Evolutionary conservation across 2,329 filamentous ascomycete genomes (phyloP), one percentile per base, ranked within the genome.

Genomic region (Aphanocladium album): DNA sequence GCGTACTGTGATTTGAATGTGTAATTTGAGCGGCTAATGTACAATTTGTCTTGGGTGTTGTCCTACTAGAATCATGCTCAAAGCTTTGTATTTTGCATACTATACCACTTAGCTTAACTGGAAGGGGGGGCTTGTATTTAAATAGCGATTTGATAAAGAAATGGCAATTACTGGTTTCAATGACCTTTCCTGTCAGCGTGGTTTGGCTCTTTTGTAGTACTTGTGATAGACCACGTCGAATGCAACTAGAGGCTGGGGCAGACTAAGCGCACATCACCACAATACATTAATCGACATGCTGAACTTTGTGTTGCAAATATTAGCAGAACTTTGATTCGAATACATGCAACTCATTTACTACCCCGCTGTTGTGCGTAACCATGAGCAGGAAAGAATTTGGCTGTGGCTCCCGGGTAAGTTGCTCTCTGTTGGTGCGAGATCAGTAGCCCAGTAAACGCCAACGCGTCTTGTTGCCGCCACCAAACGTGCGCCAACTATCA

Each of bases 51-150:
- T 41, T 47, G 47, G 51, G 37, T 50, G 30, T 62, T 62, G 27
- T 49, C 23, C 9, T 49, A 3, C 17, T 47, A 46, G 30, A 60
- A 54, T 54, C 41, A 39, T 41, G 57, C 41, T 25, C 50, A 41
- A 39, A 47, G 50, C 43, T 60, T 53, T 60, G 57, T 54, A 41
- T 60, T 60, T 60, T 60, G 57, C 57, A 60, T 60, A 60, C 27
- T 49, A 57, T 57, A 57, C 43, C 54, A 57, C 54, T 57, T 57
- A 19, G 45, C 54, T 49, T 16, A 16, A 23, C 37, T 9, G 30
- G 16, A 49, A 45, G 43, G 27, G 54, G 27, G 8, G 51, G 7
- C 1, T 6, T 25, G 19, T 21, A 21, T 49, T 57, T 45, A 14
- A 21, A 19, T 27, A 57, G 21, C 19, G 45, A 39, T n/a, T 35